Evolutionary conservation across 208 protist species (phyloP).

Genomic region (Phytomonas francai): DNA sequence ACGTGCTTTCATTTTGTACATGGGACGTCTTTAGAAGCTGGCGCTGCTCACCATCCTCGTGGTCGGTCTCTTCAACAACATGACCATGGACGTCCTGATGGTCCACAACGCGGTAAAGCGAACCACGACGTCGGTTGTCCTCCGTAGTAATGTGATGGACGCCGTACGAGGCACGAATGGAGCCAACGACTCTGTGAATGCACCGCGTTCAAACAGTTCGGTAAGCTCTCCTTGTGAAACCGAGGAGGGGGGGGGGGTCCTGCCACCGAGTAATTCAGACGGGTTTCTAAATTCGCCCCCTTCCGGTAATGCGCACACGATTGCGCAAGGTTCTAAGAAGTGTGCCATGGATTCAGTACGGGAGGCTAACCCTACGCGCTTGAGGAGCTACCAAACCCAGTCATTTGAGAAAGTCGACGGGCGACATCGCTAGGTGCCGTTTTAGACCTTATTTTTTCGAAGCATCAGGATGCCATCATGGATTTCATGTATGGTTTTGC

Average conservation of each 20-base stretch:
- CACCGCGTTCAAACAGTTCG: neutral
- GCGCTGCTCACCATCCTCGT: slow-evolving; percentile 37
- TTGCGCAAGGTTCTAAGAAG: neutral
- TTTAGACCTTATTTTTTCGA: neutral
- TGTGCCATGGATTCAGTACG: neutral
- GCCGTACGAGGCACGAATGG: neutral
- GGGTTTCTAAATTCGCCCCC: neutral
- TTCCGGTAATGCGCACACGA: neutral
- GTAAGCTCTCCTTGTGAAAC: neutral
- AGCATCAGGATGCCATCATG: neutral
- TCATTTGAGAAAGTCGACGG: neutral
- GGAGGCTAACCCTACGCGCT: neutral
- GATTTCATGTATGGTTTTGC: neutral
- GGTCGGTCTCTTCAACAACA: slow-evolving; percentile 31
- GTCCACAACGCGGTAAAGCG: slow-evolving; percentile 34
- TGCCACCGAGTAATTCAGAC: neutral
- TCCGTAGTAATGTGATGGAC: slow-evolving; percentile 11
- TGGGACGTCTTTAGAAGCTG: slow-evolving; percentile 37
- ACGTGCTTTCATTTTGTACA: slow-evolving; percentile 19
- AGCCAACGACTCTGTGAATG: neutral
- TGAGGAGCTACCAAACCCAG: neutral
- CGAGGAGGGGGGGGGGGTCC: neutral
- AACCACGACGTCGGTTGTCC: slow-evolving; percentile 39
- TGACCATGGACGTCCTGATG: slow-evolving; percentile 36
- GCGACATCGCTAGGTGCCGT: neutral